These are phyloP conservation scores for Citrus mangshanensis DNA, from an alignment of 345 rosid genomes.

Conservation along the genomic window DNA sequence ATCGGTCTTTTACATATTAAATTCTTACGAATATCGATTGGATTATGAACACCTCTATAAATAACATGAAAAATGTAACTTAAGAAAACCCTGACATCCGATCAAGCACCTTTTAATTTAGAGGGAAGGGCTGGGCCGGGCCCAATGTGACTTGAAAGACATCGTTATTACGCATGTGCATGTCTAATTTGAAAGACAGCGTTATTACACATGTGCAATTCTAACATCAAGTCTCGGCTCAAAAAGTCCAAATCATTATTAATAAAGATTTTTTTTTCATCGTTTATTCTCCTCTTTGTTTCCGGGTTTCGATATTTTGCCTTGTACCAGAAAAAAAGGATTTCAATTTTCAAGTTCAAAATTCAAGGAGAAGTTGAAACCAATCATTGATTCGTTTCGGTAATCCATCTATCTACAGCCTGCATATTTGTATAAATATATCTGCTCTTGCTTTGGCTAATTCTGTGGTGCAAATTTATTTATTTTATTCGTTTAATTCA, in stretches of 20 bases:
- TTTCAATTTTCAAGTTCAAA: neutral
- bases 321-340: neutral
- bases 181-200: neutral
- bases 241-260: neutral
- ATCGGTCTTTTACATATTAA: rapidly evolving
- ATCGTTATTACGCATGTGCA: neutral
- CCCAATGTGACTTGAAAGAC: neutral
- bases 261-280: neutral
- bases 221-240: neutral
- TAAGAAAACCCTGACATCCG: no score
- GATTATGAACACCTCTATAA: rapidly evolving
- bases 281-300: neutral
- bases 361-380: neutral
- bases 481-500: neutral
- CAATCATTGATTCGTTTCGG: neutral
- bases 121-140: neutral
- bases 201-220: neutral
- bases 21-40: no score
- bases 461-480: neutral
- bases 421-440: neutral
- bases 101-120: no score
- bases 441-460: neutral
- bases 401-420: neutral
- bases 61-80: no score
- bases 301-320: neutral